Evolutionary conservation across 148 eudicot genomes (phyloP).

Genomic region (Chenopodium formosanum): DNA sequence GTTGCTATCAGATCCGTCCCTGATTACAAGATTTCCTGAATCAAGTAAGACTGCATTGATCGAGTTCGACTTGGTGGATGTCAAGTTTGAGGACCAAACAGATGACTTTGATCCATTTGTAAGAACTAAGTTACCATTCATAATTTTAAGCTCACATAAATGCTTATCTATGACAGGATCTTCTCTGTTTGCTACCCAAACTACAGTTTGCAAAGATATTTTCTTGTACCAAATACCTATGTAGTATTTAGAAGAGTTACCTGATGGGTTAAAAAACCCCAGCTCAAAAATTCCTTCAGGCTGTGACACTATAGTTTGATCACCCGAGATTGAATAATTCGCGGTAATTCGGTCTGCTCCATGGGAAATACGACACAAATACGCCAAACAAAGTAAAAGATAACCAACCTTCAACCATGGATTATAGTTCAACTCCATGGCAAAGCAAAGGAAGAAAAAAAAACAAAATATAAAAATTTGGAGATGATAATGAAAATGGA

Average conservation of each 20-base stretch:
- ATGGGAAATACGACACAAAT: constrained; percentile 12
- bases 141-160: constrained; percentile 37
- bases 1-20: constrained; percentile 21
- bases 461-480: not conserved
- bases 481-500: too few relatives aligned
- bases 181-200: constrained; percentile 64
- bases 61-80: constrained; percentile 15
- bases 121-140: constrained; percentile 47
- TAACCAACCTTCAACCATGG: constrained; percentile 2
- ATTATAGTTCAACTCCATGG: constrained; percentile 16
- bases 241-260: constrained; percentile 46
- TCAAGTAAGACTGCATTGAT: constrained; percentile 40
- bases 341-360: constrained; percentile 43
- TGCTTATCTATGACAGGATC: constrained; percentile 32
- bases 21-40: constrained; percentile 50
- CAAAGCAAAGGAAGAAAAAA: not conserved
- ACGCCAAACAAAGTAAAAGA: constrained; percentile 9
- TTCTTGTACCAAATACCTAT: constrained; percentile 53
- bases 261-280: constrained; percentile 46
- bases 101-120: constrained; percentile 27
- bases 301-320: constrained; percentile 42
- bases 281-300: constrained; percentile 34
- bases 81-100: constrained; percentile 46
- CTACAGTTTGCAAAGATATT: constrained; percentile 31
- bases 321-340: constrained; percentile 39